Evolutionary conservation across 1,284 basidiomycete genomes (phyloP), one percentile per base, ranked within the genome.

Genomic region (Cryptococcus floricola): DNA sequence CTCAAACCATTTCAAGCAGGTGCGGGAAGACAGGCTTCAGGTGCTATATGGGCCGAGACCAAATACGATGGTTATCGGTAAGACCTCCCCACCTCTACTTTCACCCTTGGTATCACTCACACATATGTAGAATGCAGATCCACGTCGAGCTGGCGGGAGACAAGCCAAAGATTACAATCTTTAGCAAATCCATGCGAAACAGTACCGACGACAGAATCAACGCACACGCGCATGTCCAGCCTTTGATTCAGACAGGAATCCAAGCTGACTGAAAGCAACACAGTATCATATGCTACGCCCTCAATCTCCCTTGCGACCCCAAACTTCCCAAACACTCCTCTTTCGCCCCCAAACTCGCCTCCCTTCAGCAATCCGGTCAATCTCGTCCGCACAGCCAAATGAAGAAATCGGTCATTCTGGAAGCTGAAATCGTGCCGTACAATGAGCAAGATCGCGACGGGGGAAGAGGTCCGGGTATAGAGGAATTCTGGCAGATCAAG

Each of bases 21-120:
- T 19, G 27, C 14, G 23, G 42, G 44, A 28, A 38, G 46, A 10
- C 48, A 41, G 1, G 58, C 71, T 1, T 77, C 80, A 1, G 70
- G 79, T 5, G 74, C 69, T 48, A 77, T 91, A 3, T 92, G 87
- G 84, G 88, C 86, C 0, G 91, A 95, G 76, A 89, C 85, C 1
- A 94, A 95, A 73, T 91, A 92, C 70, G 91, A 94, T 60, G 91
- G 91, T 6, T 91, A 93, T 71, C 81, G 90, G 67, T 88, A 53
- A 52, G 70, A 55, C 39, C 12, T 27, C 3, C 23, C n/a, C 19
- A 23, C 48, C 9, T 42, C 23, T 28, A 39, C 18, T 16, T 37
- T 18, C 16, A 18, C 0, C 9, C 14, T 31, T 39, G 10, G 34
- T 41, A 14, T 19, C 25, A 39, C 6, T 31, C 23, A 9, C 1